Conservation (phyloP, 2,329 filamentous ascomycete species). For the Fusarium brachygibbosum region DNA sequence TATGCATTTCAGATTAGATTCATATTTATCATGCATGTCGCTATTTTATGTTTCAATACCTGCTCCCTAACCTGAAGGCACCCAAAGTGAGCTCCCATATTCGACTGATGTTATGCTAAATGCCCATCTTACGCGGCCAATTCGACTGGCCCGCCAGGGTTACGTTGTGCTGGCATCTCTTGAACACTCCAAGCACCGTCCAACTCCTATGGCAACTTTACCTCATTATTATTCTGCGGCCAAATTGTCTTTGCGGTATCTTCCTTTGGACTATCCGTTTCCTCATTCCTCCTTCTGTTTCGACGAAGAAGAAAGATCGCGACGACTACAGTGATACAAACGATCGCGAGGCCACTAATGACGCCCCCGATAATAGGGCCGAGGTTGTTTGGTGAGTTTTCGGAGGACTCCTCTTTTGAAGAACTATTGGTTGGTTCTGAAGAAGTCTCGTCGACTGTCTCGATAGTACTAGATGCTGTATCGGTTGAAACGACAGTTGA, state of each 20-base stretch:
- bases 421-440: neutral
- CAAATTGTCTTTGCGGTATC: neutral
- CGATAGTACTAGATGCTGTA: conserved; percentile 4
- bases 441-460: neutral
- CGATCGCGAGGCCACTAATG: conserved; percentile 52
- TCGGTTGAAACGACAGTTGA: neutral
- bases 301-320: conserved; percentile 23
- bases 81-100: no score
- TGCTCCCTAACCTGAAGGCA: no score
- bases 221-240: neutral
- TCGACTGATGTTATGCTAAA: no score
- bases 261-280: neutral
- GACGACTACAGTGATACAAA: conserved; percentile 32
- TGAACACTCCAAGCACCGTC: neutral
- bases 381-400: conserved; percentile 40
- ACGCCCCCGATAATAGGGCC: conserved; percentile 55
- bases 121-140: no score
- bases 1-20: no score
- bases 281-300: neutral
- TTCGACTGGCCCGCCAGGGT: no score
- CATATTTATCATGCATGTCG: no score
- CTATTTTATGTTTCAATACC: no score
- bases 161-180: conserved; percentile 3
- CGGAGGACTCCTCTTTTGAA: neutral
- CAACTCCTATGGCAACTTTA: conserved; percentile 4